Evolutionary conservation across 2,329 filamentous ascomycete genomes (phyloP).

Genomic region (Fusarium miscanthi): DNA sequence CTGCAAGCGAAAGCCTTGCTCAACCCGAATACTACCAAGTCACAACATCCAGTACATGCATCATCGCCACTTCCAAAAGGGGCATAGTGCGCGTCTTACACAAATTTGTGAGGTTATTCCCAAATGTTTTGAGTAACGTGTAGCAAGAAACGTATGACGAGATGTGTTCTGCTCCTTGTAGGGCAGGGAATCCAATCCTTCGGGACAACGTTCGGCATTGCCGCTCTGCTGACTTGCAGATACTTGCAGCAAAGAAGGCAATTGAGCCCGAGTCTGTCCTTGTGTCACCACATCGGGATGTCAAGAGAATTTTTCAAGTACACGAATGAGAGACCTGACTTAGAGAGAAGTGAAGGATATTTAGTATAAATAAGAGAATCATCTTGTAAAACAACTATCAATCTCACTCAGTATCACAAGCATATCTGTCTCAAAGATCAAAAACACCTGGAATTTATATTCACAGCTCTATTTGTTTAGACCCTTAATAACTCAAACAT

Average conservation of each 20-base stretch:
- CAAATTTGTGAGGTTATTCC: not conserved
- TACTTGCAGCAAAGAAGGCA: not conserved
- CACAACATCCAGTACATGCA: not conserved
- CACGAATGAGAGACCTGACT: accelerated
- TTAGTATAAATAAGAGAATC: not conserved
- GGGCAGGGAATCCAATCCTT: not conserved
- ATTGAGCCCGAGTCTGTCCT: not conserved
- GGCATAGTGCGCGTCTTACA: not conserved
- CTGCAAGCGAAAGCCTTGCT: not conserved
- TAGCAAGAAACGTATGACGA: not conserved
- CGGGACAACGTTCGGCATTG: not conserved
- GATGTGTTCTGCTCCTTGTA: not conserved
- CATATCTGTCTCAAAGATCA: not conserved
- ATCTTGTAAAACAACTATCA: not conserved
- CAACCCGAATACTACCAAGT: not conserved
- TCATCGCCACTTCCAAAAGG: not conserved
- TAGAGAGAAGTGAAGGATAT: accelerated
- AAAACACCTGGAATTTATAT: not conserved
- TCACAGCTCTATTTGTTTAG: no score
- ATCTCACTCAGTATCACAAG: not conserved
- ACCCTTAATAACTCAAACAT: not conserved
- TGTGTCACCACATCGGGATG: not conserved
- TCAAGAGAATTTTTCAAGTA: not conserved
- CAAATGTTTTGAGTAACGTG: not conserved
- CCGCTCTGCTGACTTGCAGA: not conserved